Base-by-base conservation (phyloP, 345 rosid species). In the Excoecaria cochinchinensis region DNA sequence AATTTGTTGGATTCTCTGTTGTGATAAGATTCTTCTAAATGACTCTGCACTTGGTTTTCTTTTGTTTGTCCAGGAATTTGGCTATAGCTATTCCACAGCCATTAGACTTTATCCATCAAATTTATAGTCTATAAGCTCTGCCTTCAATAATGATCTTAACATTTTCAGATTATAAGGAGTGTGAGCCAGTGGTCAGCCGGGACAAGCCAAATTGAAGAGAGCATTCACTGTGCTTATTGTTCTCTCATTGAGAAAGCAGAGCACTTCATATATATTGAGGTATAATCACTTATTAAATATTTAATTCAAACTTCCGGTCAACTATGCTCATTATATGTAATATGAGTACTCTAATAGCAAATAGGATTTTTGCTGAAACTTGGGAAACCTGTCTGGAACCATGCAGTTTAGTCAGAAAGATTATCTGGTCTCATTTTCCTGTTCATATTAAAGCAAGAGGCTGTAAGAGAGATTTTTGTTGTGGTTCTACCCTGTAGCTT, bases 171-270 rank as follows among this genome's bases (percentile, higher is more conserved):
- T 76, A 82, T 93, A 83, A 86, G 99, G 88, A 96, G 99, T 85
- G 99, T 92, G 80, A 96, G 98, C 80, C 98, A 93, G 79, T 93
- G 99, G 99, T 96, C 98, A 75, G 95, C 98, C 64, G 99, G 99
- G 85, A 93, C 98, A 72, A 89, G 97, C 87, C 99, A 92, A 86
- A 78, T 84, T 70, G 98, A 96, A 83, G 97, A 93, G 79, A 93
- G 97, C 87, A 89, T 93, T 84, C 99, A 93, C 82, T 81, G 89
- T 82, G 95, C 98, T 79, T 96, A 96, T 78, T 84, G 89, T 74
- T 92, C 97, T 86, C 99, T 96, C 68, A 90, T 96, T 70, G 99
- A 92, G 85, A 93, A 88, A 85, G 97, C 98, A 57, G 97, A 96
- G 75, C 97, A 92, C 77, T 92, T 90, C 47, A 79, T 96, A 70